Conservation (phyloP, 805 yeast genomes). For the Limtongozyma cylindracea region DNA sequence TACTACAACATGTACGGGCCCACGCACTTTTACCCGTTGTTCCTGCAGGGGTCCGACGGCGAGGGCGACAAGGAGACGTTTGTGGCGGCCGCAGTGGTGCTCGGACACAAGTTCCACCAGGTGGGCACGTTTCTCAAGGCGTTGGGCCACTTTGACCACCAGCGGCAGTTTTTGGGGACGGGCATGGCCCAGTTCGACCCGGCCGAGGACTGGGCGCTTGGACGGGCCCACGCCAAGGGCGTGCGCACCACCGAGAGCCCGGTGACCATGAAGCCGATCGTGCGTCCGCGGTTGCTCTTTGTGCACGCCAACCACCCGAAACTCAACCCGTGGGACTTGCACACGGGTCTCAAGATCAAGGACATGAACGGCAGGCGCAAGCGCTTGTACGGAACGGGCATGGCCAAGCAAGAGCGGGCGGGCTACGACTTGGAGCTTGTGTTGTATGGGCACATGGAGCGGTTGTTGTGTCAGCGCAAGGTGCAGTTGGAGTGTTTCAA, state of each 20-base stretch:
- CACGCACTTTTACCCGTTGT: slow-evolving; percentile 10
- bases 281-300: slow-evolving; percentile 7
- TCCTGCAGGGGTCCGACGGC: slow-evolving; percentile 16
- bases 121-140: slow-evolving; percentile 11
- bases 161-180: slow-evolving; percentile 6
- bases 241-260: slow-evolving; percentile 4
- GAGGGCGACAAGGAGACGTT: slow-evolving; percentile 18
- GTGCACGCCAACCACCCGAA: slow-evolving; percentile 16
- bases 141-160: slow-evolving; percentile 9
- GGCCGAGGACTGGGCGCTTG: slow-evolving; percentile 7
- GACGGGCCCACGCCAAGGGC: not conserved
- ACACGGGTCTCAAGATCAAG: too few relatives aligned
- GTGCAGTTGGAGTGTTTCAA: too few relatives aligned
- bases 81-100: slow-evolving; percentile 14
- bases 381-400: too few relatives aligned
- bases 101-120: slow-evolving; percentile 11
- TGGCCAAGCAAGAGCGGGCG: too few relatives aligned
- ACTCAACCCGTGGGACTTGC: too few relatives aligned
- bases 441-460: too few relatives aligned
- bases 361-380: too few relatives aligned
- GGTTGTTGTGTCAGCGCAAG: too few relatives aligned
- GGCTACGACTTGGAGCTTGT: too few relatives aligned
- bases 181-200: slow-evolving; percentile 15
- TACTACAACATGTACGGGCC: slow-evolving; percentile 14
- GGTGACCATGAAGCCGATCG: slow-evolving; percentile 4